These are phyloP conservation scores for Coemansia sp. DNA, from an alignment of 192 early-diverging fungal species.

Conservation along the genomic window DNA sequence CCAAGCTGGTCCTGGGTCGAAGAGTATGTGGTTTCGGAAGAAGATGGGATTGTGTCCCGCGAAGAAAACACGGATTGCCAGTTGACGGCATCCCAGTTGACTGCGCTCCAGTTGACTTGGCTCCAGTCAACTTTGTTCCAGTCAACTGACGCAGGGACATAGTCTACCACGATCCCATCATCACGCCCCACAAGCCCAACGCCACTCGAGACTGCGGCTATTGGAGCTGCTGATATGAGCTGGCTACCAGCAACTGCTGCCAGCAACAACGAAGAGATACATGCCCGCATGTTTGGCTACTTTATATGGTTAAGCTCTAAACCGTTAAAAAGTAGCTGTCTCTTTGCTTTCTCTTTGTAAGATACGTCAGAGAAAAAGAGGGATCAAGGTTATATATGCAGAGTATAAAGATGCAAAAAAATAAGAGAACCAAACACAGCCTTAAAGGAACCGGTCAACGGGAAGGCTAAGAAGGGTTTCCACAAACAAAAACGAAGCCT, in stretches of 20 bases:
- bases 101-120: slow-evolving; percentile 17
- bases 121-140: slow-evolving; percentile 31
- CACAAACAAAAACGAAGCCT: background rate
- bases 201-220: background rate
- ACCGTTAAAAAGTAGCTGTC: background rate
- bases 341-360: no score
- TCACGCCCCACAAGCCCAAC: background rate
- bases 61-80: slow-evolving; percentile 26
- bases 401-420: background rate
- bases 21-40: background rate
- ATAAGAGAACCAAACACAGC: background rate
- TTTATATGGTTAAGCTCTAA: no score
- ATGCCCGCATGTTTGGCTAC: slow-evolving; percentile 9
- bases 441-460: background rate
- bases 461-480: no score
- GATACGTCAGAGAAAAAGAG: background rate
- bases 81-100: slow-evolving; percentile 28
- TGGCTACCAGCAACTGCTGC: slow-evolving; percentile 8
- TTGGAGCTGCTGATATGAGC: slow-evolving; percentile 8
- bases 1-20: background rate
- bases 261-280: slow-evolving; percentile 4
- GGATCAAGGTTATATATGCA: background rate
- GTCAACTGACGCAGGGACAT: slow-evolving; percentile 22
- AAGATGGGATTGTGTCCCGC: background rate
- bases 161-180: slow-evolving; percentile 17